Evolutionary conservation across 768 basidiomycete species (phyloP).

Genomic region (Daedalea quercina): DNA sequence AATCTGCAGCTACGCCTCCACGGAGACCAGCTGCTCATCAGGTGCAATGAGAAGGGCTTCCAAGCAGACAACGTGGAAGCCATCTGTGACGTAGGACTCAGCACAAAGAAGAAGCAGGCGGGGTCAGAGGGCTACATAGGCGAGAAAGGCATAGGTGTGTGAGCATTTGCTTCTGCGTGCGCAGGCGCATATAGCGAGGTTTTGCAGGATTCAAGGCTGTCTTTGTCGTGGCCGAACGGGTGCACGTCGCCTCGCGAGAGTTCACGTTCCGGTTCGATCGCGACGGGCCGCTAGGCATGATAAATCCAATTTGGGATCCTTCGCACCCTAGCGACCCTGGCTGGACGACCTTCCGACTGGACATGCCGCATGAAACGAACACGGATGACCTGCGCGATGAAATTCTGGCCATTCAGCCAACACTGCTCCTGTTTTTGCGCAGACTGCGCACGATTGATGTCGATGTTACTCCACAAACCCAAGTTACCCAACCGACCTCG

Average conservation of each 20-base stretch:
- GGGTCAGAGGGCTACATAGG: slow-evolving; percentile 16
- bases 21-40: slow-evolving; percentile 6
- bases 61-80: slow-evolving; percentile 14
- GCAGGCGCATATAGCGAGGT: neutral
- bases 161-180: neutral
- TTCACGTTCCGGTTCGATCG: slow-evolving; percentile 19
- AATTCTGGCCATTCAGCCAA: slow-evolving; percentile 10
- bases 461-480: slow-evolving; percentile 4
- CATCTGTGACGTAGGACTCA: slow-evolving; percentile 20
- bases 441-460: slow-evolving; percentile 12
- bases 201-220: slow-evolving; percentile 21
- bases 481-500: neutral
- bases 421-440: slow-evolving; percentile 21
- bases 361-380: slow-evolving; percentile 1
- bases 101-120: slow-evolving; percentile 16
- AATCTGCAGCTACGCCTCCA: slow-evolving; percentile 10
- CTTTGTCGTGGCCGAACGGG: slow-evolving; percentile 20
- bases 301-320: slow-evolving; percentile 13
- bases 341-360: slow-evolving; percentile 20
- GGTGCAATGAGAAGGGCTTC: slow-evolving; percentile 22
- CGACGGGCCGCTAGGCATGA: slow-evolving; percentile 16
- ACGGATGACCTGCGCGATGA: slow-evolving; percentile 9
- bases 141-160: slow-evolving; percentile 22
- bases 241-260: slow-evolving; percentile 15
- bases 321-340: neutral